Evolutionary conservation across 2,329 filamentous ascomycete genomes (phyloP).

Genomic region (Ascochyta viciae-villosae): DNA sequence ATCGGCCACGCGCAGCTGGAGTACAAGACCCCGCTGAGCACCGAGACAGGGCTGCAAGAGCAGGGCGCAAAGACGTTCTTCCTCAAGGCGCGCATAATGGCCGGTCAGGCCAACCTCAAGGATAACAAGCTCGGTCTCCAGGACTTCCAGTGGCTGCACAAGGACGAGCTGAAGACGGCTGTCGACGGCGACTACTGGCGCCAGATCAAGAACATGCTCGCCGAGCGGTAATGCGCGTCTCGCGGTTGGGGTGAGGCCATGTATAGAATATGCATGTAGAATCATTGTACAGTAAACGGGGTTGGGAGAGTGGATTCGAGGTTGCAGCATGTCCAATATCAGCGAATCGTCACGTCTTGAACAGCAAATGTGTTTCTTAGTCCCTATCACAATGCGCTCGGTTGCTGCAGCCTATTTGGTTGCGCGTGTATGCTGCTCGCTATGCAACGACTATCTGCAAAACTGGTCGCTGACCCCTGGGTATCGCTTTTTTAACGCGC

Average conservation of each 20-base stretch:
- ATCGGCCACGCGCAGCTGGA: slow-evolving; percentile 77
- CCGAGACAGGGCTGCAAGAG: slow-evolving; percentile 45
- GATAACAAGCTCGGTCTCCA: slow-evolving; percentile 74
- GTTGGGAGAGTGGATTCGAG: background rate
- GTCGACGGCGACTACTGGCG: slow-evolving; percentile 75
- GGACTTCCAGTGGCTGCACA: slow-evolving; percentile 92
- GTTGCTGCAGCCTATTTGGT: slow-evolving; percentile 1
- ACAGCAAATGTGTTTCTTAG: background rate
- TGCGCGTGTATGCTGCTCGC: background rate
- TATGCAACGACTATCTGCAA: background rate
- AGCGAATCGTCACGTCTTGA: background rate
- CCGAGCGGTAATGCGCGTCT: slow-evolving; percentile 66
- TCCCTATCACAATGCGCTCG: background rate
- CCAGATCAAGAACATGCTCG: slow-evolving; percentile 82
- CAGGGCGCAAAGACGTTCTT: slow-evolving; percentile 89
- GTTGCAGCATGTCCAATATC: slow-evolving; percentile 5
- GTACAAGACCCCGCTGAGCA: slow-evolving; percentile 51
- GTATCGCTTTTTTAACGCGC: slow-evolving; percentile 14
- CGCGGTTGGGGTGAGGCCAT: background rate
- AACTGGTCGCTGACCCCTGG: background rate
- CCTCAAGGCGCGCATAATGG: slow-evolving; percentile 95
- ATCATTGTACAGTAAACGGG: slow-evolving; percentile 13
- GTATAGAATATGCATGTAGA: slow-evolving; percentile 18
- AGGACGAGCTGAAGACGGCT: slow-evolving; percentile 78
- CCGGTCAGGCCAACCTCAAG: slow-evolving; percentile 85